Evolutionary conservation across 148 eudicot species (phyloP), one percentile per base, ranked within the genome.

Genomic region (Persicaria tinctoria): DNA sequence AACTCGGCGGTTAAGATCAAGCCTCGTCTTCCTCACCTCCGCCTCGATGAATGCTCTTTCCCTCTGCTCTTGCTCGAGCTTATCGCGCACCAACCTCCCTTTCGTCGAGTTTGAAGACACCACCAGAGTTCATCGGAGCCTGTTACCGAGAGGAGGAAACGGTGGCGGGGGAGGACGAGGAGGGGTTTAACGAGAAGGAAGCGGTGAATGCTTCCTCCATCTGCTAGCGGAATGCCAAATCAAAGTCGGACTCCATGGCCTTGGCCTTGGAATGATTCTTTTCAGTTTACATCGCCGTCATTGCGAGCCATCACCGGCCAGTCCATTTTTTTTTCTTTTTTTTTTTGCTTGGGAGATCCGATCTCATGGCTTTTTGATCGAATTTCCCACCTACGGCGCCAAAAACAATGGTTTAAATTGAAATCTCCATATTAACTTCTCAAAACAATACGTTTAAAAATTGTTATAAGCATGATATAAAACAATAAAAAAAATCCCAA

Each of bases 1-100:
- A 79, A 90, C 75, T 32, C 85, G 84, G 57, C 91, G 89, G 69
- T 53, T 66, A 45, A 90, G 82, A 68, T 90, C 92, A 1, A 78
- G 79, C 66, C 71, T 74, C 14, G 76, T 45, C n/a, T 46, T 77
- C 66, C 63, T 75, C 66, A 79, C 78, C 73, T 85, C 90, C 47
- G 77, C 48, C 38, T 83, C 79, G 47, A 85, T 70, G 48, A 83
- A 27, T 46, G 73, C 77, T 6, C 79, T 79, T 68, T 90, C 91
- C 8, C 55, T 68, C 18, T 69, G 32, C 63, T 88, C 85, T 49
- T 76, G 83, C 76, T 82, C 87, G 41, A 88, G 45, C 48, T 80
- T 79, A 2, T 80, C 82, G 18, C 84, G 71, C 63, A 88, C 90
- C 38, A 2, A 45, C 49, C 66, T 71, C 51, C 51, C 45, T 45